Conservation (phyloP, 805 yeast species). For the Blastobotrys terrestris region DNA sequence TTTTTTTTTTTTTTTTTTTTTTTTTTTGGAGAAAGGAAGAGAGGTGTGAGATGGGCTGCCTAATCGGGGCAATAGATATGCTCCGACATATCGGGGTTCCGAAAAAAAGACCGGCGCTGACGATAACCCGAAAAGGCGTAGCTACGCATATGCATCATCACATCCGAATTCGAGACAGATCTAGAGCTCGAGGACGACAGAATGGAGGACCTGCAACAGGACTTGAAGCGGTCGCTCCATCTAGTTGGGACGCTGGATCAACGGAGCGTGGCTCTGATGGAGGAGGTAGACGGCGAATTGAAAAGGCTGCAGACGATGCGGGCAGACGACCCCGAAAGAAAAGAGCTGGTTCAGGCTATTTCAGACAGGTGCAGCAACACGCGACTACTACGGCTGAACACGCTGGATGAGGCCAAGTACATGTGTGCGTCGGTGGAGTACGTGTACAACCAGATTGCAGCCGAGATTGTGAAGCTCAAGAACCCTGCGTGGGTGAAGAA, state of each 20-base stretch:
- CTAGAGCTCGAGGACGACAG: not conserved
- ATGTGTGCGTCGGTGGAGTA: constrained; percentile 11
- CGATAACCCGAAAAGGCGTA: no score
- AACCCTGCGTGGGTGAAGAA: constrained; percentile 1
- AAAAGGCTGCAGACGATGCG: not conserved
- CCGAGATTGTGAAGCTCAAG: constrained; percentile 11
- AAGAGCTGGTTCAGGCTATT: not conserved
- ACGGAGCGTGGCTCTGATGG: constrained; percentile 2
- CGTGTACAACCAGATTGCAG: constrained; percentile 5
- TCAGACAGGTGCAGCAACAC: not conserved
- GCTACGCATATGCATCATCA: no score
- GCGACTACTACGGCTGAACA: constrained; percentile 5
- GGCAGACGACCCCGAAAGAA: not conserved
- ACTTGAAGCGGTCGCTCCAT: constrained; percentile 12
- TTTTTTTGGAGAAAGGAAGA: no score
- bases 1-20: no score
- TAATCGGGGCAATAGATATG: no score
- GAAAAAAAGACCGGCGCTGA: no score
- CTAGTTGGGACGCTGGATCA: constrained; percentile 14
- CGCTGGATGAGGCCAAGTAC: constrained; percentile 14
- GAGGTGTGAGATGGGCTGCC: no score
- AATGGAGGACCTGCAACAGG: constrained; percentile 14
- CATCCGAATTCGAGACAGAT: no score
- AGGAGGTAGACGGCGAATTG: constrained; percentile 6
- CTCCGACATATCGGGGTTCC: no score